phyloP scores from a whole-genome alignment of 192 early-diverging fungal genomes.

The Backusella mclennaniae region DNA sequence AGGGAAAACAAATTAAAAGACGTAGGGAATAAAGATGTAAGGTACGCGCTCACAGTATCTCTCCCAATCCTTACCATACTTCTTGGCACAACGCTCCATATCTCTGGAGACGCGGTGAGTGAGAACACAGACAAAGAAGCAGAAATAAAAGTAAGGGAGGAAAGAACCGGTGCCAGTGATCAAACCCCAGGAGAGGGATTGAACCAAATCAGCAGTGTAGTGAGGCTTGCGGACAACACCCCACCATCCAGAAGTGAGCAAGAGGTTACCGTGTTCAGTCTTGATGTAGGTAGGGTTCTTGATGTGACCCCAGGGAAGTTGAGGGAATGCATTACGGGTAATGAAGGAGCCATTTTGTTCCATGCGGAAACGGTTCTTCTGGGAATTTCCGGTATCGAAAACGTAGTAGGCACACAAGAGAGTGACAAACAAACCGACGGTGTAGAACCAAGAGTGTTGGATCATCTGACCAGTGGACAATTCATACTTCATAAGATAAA shows the following conservation, averaged over 20 bases:
- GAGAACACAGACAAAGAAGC: conserved; percentile 81
- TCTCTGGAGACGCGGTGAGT: conserved; percentile 83
- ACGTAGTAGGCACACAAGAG: conserved; percentile 42
- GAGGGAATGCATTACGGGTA: conserved; percentile 42
- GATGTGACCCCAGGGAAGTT: conserved; percentile 48
- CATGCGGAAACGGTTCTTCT: conserved; percentile 54
- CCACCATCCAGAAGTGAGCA: conserved; percentile 72
- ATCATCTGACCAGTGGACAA: conserved; percentile 35
- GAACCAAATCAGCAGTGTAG: conserved; percentile 86
- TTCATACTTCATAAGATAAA: conserved; percentile 43
- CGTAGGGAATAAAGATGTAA: conserved; percentile 77
- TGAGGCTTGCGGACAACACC: conserved; percentile 68
- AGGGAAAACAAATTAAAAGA: conserved; percentile 43
- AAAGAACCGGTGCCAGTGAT: conserved; percentile 73
- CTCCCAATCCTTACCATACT: conserved; percentile 91
- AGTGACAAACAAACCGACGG: conserved; percentile 30
- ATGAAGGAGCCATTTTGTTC: conserved; percentile 43
- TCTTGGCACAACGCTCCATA: conserved; percentile 79
- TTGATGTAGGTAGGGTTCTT: conserved; percentile 63
- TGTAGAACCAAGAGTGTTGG: conserved; percentile 33
- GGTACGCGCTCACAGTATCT: conserved; percentile 73
- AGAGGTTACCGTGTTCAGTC: conserved; percentile 58
- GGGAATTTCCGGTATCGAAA: conserved; percentile 53
- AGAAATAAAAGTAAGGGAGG: conserved; percentile 88
- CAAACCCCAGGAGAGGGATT: conserved; percentile 81